phyloP scores from a whole-genome alignment of 805 yeast genomes.

The Wickerhamomyces hampshirensis region DNA sequence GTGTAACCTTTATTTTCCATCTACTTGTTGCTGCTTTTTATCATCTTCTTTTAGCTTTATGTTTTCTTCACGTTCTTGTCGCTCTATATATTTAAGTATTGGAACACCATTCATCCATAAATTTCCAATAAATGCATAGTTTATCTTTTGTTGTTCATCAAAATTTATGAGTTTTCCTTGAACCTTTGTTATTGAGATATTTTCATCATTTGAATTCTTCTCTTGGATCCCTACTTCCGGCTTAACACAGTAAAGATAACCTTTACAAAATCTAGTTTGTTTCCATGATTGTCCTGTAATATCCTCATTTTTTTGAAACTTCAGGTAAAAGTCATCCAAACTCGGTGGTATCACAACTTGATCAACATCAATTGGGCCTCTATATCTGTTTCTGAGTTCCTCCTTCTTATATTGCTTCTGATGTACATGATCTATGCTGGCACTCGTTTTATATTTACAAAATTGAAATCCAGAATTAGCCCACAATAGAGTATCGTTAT shows the following conservation, averaged over 20 bases:
- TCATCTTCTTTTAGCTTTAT: background rate
- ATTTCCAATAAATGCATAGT: background rate
- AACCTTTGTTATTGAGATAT: background rate
- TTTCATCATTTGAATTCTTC: background rate
- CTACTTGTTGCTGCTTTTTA: background rate
- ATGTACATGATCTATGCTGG: slow-evolving; percentile 11
- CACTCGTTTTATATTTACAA: slow-evolving; percentile 26
- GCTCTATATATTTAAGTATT: background rate
- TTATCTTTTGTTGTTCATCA: background rate
- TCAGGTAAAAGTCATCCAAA: slow-evolving; percentile 27
- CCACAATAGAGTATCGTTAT: slow-evolving; percentile 40
- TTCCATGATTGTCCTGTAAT: slow-evolving; percentile 35
- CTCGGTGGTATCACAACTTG: slow-evolving; percentile 46
- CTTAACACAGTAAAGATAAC: slow-evolving; percentile 55
- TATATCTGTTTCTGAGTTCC: slow-evolving; percentile 21
- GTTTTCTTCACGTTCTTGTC: background rate
- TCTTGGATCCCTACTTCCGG: background rate
- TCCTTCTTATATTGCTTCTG: slow-evolving; percentile 7
- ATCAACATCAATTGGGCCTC: slow-evolving; percentile 32
- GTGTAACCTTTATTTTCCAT: background rate
- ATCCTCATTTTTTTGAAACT: background rate
- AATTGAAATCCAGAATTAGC: slow-evolving; percentile 50
- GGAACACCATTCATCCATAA: background rate
- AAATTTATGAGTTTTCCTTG: background rate
- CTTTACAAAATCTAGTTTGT: slow-evolving; percentile 39